Evolutionary conservation across 2,329 filamentous ascomycete genomes (phyloP), one percentile per base, ranked within the genome.

Genomic region (Fusarium sp.): DNA sequence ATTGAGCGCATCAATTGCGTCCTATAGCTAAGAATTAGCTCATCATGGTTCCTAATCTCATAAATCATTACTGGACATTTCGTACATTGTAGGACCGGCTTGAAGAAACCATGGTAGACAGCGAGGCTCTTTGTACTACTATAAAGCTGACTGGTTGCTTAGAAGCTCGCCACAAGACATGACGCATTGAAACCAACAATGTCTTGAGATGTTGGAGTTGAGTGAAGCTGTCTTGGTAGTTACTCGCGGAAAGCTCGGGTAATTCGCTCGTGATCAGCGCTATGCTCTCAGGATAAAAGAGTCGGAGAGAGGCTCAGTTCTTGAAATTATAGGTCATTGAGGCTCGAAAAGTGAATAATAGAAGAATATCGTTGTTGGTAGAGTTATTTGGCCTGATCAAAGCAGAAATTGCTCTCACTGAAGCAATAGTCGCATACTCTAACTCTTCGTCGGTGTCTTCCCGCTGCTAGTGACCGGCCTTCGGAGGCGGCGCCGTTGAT

Each of bases 1-100:
- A 80, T 98, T 98, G 76, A 98, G 88, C 39, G 92, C 89, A 71
- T 89, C 84, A 67, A 98, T 90, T 47, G 95, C 96, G 78, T 96
- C 94, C 94, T 97, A 70, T 3, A 22, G 17, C 13, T n/a, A 6
- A 28, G 42, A 39, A 46, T 70, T 24, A 74, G 60, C 33, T 57
- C 45, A 40, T 15, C 17, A 46, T 54, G 9, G 34, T 21, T 44
- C 42, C 26, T 7, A 8, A 7, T 58, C 10, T 22, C 33, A 17
- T 10, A 7, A 11, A 19, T 24, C 19, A 44, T 22, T 22, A n/a
- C n/a, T 24, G 17, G 14, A 6, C 17, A 15, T 22, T 34, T 17
- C 45, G 40, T 70, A 80, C 79, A 71, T 79, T 78, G 70, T 81
- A 81, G 19, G 79, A 76, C 46, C 79, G 73, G 26, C 55, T 55